Conservation (phyloP, 176 grass and related monocot genomes). For the Aegilops bicornis region DNA sequence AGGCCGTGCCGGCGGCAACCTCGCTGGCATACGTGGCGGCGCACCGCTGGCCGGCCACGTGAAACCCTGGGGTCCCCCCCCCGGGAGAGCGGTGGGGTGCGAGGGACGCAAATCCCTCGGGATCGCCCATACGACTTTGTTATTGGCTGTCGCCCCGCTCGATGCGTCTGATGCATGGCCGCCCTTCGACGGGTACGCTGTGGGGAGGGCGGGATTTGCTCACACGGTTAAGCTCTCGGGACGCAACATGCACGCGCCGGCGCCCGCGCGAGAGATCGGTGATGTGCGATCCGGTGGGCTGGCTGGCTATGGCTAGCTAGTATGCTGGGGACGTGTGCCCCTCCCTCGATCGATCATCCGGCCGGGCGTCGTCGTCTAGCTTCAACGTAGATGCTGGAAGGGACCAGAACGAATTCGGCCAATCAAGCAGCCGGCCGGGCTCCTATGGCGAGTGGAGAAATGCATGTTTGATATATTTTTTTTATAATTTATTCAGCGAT, state of each 20-base stretch:
- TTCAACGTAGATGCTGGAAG: neutral
- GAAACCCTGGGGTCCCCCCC: neutral
- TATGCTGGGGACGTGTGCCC: slow-evolving; percentile 10
- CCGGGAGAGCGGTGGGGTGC: slow-evolving; percentile 29
- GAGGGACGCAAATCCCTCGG: slow-evolving; percentile 56
- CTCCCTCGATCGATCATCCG: neutral
- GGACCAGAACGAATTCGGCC: too few relatives aligned
- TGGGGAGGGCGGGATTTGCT: slow-evolving; percentile 6
- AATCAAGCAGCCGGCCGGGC: too few relatives aligned
- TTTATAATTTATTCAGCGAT: too few relatives aligned
- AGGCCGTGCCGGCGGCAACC: slow-evolving; percentile 9
- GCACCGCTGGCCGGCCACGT: slow-evolving; percentile 16
- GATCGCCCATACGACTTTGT: slow-evolving; percentile 39
- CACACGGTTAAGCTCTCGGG: slow-evolving; percentile 16
- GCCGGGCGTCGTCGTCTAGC: neutral
- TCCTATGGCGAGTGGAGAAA: too few relatives aligned
- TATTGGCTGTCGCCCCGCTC: slow-evolving; percentile 23
- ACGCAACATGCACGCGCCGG: slow-evolving; percentile 14
- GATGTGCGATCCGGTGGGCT: neutral
- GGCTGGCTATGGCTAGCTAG: neutral
- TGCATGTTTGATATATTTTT: neutral
- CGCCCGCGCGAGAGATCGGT: neutral
- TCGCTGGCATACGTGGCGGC: slow-evolving; percentile 28
- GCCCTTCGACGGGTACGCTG: slow-evolving; percentile 34
- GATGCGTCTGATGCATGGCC: neutral